These are phyloP conservation scores for Sarocladiaceae sp. DNA, from an alignment of 2,329 filamentous ascomycete genomes.

Conservation along the genomic window DNA sequence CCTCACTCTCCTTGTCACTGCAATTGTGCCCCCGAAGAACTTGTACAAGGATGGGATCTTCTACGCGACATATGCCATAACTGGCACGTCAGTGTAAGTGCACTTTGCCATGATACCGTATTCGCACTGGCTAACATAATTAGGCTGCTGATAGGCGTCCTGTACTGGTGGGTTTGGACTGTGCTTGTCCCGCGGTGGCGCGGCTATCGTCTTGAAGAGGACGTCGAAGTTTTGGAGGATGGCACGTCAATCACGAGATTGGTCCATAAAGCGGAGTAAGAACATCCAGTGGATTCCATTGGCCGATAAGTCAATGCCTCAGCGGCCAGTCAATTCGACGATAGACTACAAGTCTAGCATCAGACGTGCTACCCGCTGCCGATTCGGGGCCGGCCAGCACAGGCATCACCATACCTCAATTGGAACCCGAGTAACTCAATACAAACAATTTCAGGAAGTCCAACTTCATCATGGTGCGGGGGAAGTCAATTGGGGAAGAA, in stretches of 20 bases:
- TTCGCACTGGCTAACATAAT: constrained; percentile 27
- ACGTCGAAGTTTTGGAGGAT: constrained; percentile 55
- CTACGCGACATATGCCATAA: constrained; percentile 51
- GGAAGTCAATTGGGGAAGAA: too few species aligned
- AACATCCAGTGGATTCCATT: too few species aligned
- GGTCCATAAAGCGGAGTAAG: constrained; percentile 27
- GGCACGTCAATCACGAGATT: constrained; percentile 64
- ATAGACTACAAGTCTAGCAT: too few species aligned
- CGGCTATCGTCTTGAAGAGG: constrained; percentile 60
- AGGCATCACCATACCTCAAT: too few species aligned
- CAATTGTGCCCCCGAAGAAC: constrained; percentile 56
- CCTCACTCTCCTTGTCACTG: constrained; percentile 52
- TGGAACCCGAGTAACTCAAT: too few species aligned
- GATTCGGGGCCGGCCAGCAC: too few species aligned
- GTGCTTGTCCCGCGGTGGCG: constrained; percentile 54
- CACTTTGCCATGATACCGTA: not conserved
- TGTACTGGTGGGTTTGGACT: constrained; percentile 69
- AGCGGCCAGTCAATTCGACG: too few species aligned
- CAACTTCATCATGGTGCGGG: too few species aligned
- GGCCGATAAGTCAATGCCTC: too few species aligned
- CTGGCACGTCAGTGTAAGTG: constrained; percentile 30
- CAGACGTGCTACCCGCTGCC: too few species aligned
- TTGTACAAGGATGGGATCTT: constrained; percentile 40
- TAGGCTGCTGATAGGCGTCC: constrained; percentile 46
- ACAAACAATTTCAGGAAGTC: too few species aligned